Base-by-base conservation (phyloP, 345 rosid genomes). In the Raphanus sativus region DNA sequence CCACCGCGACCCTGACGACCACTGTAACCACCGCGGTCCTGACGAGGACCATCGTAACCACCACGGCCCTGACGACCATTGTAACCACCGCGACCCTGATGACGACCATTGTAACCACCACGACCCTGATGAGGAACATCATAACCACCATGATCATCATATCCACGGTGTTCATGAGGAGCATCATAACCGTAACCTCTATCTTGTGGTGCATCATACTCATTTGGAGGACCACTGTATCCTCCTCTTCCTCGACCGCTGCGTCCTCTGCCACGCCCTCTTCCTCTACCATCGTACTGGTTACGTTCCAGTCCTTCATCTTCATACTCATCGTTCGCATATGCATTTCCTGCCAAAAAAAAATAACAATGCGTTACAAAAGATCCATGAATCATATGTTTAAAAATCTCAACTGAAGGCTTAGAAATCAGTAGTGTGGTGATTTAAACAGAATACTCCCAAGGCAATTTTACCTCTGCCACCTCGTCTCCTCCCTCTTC, bases 241-340 rank as follows among this genome's bases (percentile, higher is more conserved):
- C 91, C 96, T 74, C 94, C 98, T 48, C 96, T 85, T 26, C 97
- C 93, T 61, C 92, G 89, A 81, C 96, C 89, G 65, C 86, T 81
- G 71, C 91, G 88, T 34, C 92, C 97, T 84, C 98, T 89, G 17
- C 98, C 98, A 42, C 97, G 87, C 42, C 96, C 91, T 79, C 99
- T 87, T 52, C 94, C 98, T 76, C 97, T 86, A 69, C 83, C 67
- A 77, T 85, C 83, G 30, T 86, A 91, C 80, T 85, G 86, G 75
- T 88, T 85, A 67, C 74, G 88, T 65, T 95, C 97, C 85, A 80
- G 83, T 56, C 85, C 94, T 67, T 91, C 98, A 79, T 95, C 94
- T 59, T 89, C 97, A 75, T 86, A 84, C 62, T 91, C 96, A 50
- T 56, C 86, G 62, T 85, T 45, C 77, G 82, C 84, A 78, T 70